Base-by-base conservation (phyloP, 768 basidiomycete genomes). In the Lactarius hengduanensis region DNA sequence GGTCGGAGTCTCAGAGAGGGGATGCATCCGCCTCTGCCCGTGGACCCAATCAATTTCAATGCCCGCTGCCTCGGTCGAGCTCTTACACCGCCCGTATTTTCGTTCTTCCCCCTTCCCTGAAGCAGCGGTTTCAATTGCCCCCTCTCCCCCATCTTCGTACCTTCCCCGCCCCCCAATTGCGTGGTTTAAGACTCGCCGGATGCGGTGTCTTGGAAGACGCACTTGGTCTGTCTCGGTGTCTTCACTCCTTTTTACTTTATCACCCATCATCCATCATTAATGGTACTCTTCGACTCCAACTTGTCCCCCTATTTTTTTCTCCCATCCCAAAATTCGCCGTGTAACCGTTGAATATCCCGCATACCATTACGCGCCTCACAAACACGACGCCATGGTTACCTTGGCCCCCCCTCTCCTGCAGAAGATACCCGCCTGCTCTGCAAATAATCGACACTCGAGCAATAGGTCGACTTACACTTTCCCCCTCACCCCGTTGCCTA, bases 21-120 rank as follows among this genome's bases (percentile, higher is more conserved):
- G 6, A 30, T 54, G 22, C 15, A 2, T 11, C 16, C 55, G 30
- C 62, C 30, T 22, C 47, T 22, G 22, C 8, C 45, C 13, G 32
- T 30, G 30, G 55, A 6, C 28, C 18, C 32, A 32, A 16, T 0
- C 56, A 34, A 40, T 45, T 65, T 65, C 53, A 65, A 65, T 60
- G 58, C 64, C 64, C 64, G 64, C 59, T 55, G 22, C 22, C 38
- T 30, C 47, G 13, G 22, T 53, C 26, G 50, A 28, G 22, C 2
- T 13, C 10, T 3, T 4, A 18, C 15, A 1, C 26, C 45, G 0
- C n/a, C 36, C 34, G 16, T 32, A 18, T 32, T 56, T 56, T 28
- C 54, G 2, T 32, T 56, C 30, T 28, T 28, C 7, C 16, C 16
- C 6, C 18, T 40, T 40, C 38, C 15, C 26, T n/a, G 10, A 55